Conservation (phyloP, 139 green algal genomes). For the Marvania coccoides region DNA sequence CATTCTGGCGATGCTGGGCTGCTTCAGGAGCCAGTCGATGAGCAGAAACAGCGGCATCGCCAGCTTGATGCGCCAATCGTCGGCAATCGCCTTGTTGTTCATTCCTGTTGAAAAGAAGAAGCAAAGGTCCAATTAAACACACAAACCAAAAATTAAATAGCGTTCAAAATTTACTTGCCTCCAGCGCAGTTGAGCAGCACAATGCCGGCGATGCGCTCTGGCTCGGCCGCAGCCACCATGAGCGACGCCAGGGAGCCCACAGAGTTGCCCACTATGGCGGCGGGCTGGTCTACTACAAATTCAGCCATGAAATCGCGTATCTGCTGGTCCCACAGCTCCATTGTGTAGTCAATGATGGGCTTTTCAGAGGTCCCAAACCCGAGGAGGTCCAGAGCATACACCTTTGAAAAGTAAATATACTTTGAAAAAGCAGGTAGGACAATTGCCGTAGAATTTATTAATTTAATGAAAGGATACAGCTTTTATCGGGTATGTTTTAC, state of each 20-base stretch:
- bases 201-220: constrained; percentile 25
- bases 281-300: neutral
- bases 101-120: too few relatives aligned
- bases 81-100: constrained; percentile 80
- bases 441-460: neutral
- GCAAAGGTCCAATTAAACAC: neutral
- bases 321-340: constrained; percentile 26
- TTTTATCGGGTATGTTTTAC: neutral
- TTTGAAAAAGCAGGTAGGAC: neutral
- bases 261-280: neutral
- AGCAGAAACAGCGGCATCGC: constrained; percentile 72
- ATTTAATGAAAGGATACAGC: neutral
- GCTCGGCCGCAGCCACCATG: constrained; percentile 8
- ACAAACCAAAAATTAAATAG: constrained; percentile 40
- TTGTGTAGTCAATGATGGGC: constrained; percentile 17
- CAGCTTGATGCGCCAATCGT: constrained; percentile 78
- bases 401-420: neutral
- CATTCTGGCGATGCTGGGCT: constrained; percentile 39
- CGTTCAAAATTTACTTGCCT: constrained; percentile 86
- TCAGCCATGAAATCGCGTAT: constrained; percentile 23
- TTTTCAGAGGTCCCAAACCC: constrained; percentile 19
- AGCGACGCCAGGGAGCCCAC: constrained; percentile 13
- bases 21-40: constrained; percentile 83
- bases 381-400: constrained; percentile 20
- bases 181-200: constrained; percentile 78